Percentiles rank a stretch among this genome's conserved stretches.
Evolutionary conservation across 129 eudicot genomes (phyloP).

Genomic region (Helianthus tuberosus): DNA sequence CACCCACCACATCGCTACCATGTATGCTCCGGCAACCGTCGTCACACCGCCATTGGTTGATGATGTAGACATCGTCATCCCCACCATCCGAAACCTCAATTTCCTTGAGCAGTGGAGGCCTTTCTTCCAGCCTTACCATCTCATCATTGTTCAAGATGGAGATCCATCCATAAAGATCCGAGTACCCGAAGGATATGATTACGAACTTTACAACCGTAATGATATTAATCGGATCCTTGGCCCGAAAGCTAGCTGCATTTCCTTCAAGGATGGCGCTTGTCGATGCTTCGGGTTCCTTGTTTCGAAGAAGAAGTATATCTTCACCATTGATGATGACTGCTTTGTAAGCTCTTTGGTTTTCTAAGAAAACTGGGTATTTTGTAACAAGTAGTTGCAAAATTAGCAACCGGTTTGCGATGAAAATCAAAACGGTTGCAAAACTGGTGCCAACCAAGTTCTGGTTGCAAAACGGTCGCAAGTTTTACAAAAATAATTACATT

Average conservation of each 20-base stretch:
- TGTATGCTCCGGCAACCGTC: constrained; percentile 23
- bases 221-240: constrained; percentile 69
- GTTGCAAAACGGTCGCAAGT: too few relatives aligned
- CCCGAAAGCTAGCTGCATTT: constrained; percentile 66
- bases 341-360: constrained; percentile 42
- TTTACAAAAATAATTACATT: too few relatives aligned
- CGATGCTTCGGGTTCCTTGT: constrained; percentile 60
- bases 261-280: constrained; percentile 79
- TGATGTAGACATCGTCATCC: constrained; percentile 68
- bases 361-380: background rate
- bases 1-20: constrained; percentile 19
- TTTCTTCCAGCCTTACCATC: constrained; percentile 27
- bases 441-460: too few relatives aligned
- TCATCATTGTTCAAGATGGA: constrained; percentile 78
- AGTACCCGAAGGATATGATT: constrained; percentile 70
- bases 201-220: constrained; percentile 68
- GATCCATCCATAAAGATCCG: constrained; percentile 54
- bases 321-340: constrained; percentile 60
- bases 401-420: too few relatives aligned
- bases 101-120: constrained; percentile 72
- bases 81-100: constrained; percentile 67
- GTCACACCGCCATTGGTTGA: constrained; percentile 43
- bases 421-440: too few relatives aligned
- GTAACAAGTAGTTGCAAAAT: too few relatives aligned
- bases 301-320: too few relatives aligned